Evolutionary conservation across 257 asterid genomes (phyloP).

Genomic region (Verbascum thapsus): DNA sequence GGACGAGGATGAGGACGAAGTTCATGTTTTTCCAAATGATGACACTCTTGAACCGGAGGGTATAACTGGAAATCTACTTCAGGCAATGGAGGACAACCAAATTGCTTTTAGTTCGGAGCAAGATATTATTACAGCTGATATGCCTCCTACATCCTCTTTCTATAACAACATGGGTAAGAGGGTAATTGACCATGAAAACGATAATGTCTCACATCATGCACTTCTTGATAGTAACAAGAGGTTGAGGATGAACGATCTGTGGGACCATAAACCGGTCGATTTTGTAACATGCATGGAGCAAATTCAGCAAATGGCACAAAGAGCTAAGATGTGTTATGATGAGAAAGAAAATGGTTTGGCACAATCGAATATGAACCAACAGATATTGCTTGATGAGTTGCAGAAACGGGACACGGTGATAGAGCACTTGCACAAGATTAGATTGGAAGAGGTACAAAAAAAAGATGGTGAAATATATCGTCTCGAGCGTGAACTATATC

Average conservation of each 20-base stretch:
- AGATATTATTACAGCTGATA: slow-evolving; percentile 39
- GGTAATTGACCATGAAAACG: slow-evolving; percentile 53
- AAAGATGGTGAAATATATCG: slow-evolving; percentile 57
- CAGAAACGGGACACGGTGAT: slow-evolving; percentile 65
- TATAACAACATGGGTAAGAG: slow-evolving; percentile 61
- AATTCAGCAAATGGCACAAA: slow-evolving; percentile 46
- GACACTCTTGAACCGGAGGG: slow-evolving; percentile 55
- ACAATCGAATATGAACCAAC: slow-evolving; percentile 46
- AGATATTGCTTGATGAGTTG: slow-evolving; percentile 57
- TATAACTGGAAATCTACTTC: slow-evolving; percentile 65
- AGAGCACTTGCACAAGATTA: slow-evolving; percentile 54
- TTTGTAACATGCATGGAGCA: slow-evolving; percentile 63
- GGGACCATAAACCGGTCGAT: slow-evolving; percentile 55
- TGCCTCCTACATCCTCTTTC: slow-evolving; percentile 49
- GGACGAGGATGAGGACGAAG: slow-evolving; percentile 43
- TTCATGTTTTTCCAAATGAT: slow-evolving; percentile 19
- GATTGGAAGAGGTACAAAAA: slow-evolving; percentile 56
- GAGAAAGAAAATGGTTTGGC: slow-evolving; percentile 57
- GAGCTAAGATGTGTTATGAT: slow-evolving; percentile 46
- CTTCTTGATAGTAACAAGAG: slow-evolving; percentile 57
- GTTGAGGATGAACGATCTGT: slow-evolving; percentile 50
- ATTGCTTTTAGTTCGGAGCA: slow-evolving; percentile 51
- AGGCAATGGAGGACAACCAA: slow-evolving; percentile 53
- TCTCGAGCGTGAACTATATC: slow-evolving; percentile 63
- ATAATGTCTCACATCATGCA: slow-evolving; percentile 36